Conservation (phyloP, 2,329 filamentous ascomycete genomes). For the Dothistroma septosporum region DNA sequence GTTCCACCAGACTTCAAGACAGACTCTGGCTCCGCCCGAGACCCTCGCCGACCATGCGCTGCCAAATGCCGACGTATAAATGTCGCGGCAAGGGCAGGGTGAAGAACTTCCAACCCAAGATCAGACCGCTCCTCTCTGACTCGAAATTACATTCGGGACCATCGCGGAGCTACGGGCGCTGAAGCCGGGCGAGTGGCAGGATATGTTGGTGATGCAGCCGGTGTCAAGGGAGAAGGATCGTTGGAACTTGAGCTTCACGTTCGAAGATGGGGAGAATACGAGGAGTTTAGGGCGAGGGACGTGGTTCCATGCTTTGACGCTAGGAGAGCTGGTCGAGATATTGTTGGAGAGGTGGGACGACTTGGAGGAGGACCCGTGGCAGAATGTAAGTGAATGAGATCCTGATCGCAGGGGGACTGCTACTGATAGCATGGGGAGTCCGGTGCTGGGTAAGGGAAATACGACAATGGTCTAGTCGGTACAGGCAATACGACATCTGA, state of each 20-base stretch:
- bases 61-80: background rate
- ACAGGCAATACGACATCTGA: too few species aligned
- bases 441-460: too few species aligned
- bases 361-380: background rate
- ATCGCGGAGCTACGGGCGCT: background rate
- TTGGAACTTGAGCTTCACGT: background rate
- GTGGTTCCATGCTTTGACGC: constrained; percentile 1
- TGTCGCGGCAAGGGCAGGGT: background rate
- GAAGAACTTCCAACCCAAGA: background rate
- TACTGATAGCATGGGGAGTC: too few species aligned
- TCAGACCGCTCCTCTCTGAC: background rate
- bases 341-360: constrained; percentile 1
- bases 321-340: background rate
- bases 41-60: background rate
- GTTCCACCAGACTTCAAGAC: constrained; percentile 24
- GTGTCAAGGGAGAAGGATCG: background rate
- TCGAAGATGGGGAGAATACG: background rate
- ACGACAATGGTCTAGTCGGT: too few species aligned
- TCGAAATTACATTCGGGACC: background rate
- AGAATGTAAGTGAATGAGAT: background rate
- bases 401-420: background rate
- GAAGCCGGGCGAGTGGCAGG: background rate
- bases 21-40: constrained; percentile 15
- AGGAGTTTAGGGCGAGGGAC: background rate
- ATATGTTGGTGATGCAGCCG: background rate